Evolutionary conservation across 2,329 filamentous ascomycete species (phyloP).

Genomic region (Penicillium sp.): DNA sequence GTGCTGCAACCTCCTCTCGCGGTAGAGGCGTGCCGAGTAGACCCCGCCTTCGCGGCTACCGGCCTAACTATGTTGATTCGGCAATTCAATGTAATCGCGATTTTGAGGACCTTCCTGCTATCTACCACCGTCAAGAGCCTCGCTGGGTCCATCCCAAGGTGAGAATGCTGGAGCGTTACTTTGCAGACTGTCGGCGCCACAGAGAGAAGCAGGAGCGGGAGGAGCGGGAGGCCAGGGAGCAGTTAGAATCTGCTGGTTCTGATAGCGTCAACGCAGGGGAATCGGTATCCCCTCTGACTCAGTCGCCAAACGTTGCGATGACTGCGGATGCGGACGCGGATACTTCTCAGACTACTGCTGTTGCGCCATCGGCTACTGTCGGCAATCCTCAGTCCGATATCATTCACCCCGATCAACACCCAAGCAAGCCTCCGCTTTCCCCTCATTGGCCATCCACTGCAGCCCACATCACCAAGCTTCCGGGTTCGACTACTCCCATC

Average conservation of each 20-base stretch:
- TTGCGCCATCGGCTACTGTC: slow-evolving; percentile 31
- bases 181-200: slow-evolving; percentile 35
- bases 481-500: slow-evolving; percentile 14
- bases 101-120: slow-evolving; percentile 29
- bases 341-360: background rate
- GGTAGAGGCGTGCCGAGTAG: slow-evolving; percentile 33
- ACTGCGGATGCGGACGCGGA: slow-evolving; percentile 2
- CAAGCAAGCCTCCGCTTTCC: slow-evolving; percentile 22
- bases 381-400: slow-evolving; percentile 42
- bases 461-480: slow-evolving; percentile 38
- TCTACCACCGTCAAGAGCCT: slow-evolving; percentile 22
- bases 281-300: slow-evolving; percentile 13
- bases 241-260: slow-evolving; percentile 15
- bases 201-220: slow-evolving; percentile 14
- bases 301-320: slow-evolving; percentile 12
- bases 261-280: slow-evolving; percentile 16
- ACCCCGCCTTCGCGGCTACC: slow-evolving; percentile 27
- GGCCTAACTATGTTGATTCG: slow-evolving; percentile 40
- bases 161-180: slow-evolving; percentile 44
- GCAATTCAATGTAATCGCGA: slow-evolving; percentile 47
- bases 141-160: slow-evolving; percentile 44
- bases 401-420: slow-evolving; percentile 7
- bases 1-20: slow-evolving; percentile 30
- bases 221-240: slow-evolving; percentile 22
- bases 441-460: slow-evolving; percentile 40